Base-by-base conservation (phyloP, 2,329 filamentous ascomycete genomes). In the Neodidymelliopsis sp. region DNA sequence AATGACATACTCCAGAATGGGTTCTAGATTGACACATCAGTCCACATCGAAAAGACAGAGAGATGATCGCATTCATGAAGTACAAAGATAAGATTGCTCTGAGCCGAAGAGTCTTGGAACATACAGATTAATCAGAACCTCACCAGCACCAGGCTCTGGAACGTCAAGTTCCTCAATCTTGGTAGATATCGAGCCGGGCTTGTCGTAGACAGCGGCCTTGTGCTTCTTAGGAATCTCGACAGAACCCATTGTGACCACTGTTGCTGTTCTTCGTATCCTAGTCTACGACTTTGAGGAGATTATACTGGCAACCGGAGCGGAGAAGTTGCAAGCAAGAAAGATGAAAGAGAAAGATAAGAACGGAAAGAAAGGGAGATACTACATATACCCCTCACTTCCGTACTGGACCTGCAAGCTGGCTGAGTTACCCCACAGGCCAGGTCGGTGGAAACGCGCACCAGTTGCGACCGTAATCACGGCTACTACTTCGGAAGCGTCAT, bases 1-100 rank as follows among this genome's bases (percentile, higher is more conserved):
- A 84, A 65, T 87, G 84, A 70, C 84, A 87, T 34, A 87, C 84
- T 38, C 85, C 85, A 0, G 82, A 83, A 62, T 87, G 84, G 4
- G 84, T 82, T 27, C 65, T 71, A 11, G 1, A 10, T 4, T 1
- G 15, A 10, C n/a, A n/a, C n/a, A n/a, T n/a, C n/a, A n/a, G n/a
- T n/a, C n/a, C n/a, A 23, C 7, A 19, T 9, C 19, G 18, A 20
- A 20, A 34, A 12, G 8, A 24, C 9, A 10, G 29, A 24, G 30
- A 11, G 22, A 33, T 33, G 3, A 12, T 11, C 16, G 29, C 46
- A 12, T 18, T 19, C 22, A 29, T n/a, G n/a, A n/a, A n/a, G n/a
- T n/a, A 28, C 18, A 18, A 11, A 18, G 19, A 7, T 16, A n/a
- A 46, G 25, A 7, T 33, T 12, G 7, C 29, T 16, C 15, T 13